Conservation (phyloP, 306 rosid genomes). For the Quercus agrifolia region DNA sequence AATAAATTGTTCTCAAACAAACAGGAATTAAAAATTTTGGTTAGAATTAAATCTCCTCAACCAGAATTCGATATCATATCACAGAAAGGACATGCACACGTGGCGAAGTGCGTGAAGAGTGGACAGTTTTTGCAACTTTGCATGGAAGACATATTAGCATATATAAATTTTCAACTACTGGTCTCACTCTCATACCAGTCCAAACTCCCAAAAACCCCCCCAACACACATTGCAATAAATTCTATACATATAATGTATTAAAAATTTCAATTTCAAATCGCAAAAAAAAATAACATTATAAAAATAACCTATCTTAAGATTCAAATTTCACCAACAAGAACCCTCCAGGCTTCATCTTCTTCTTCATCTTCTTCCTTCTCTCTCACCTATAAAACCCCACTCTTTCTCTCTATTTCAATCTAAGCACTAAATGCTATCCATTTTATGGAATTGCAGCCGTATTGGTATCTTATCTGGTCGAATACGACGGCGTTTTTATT, state of each 20-base stretch:
- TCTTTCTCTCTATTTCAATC: neutral
- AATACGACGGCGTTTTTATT: no score
- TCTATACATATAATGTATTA: neutral
- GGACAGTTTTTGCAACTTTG: conserved; percentile 4
- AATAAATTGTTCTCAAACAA: no score
- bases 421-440: no score
- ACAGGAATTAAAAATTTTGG: no score
- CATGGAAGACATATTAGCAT: neutral
- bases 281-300: conserved; percentile 7
- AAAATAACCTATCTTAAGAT: conserved; percentile 14
- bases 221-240: neutral
- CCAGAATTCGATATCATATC: no score
- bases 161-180: conserved; percentile 12
- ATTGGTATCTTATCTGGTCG: no score
- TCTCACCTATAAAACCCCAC: neutral
- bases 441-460: no score
- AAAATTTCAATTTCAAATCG: neutral
- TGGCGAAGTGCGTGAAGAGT: conserved; percentile 29
- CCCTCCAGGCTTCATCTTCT: conserved; percentile 41
- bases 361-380: conserved; percentile 16
- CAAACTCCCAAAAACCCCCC: neutral
- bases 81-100: conserved; percentile 31
- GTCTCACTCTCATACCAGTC: conserved; percentile 23
- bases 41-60: no score
- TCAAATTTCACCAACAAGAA: conserved; percentile 35